phyloP scores from a whole-genome alignment of 2,329 filamentous ascomycete species.

The Colletotrichum sp. region DNA sequence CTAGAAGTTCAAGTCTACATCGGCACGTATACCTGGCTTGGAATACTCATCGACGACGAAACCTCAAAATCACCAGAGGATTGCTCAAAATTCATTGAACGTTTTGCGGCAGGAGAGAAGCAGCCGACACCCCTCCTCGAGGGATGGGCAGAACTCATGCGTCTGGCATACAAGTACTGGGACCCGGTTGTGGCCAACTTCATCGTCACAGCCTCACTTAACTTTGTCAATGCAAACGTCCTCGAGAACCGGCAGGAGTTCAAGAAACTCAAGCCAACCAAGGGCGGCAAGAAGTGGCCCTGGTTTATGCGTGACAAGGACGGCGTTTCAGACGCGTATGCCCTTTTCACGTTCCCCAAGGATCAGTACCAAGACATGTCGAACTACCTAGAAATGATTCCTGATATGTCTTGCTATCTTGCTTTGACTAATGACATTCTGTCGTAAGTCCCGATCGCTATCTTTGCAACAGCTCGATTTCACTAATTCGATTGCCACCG shows the following conservation, averaged over 20 bases:
- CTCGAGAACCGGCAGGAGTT: not conserved
- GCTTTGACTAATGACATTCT: not conserved
- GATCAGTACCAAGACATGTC: not conserved
- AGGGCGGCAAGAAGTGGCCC: not conserved
- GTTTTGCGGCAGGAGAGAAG: not conserved
- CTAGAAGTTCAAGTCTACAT: not conserved
- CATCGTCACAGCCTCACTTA: not conserved
- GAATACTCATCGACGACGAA: not conserved
- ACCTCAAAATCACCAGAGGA: not conserved
- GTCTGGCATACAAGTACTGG: not conserved
- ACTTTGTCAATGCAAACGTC: not conserved
- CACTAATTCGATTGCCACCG: not conserved
- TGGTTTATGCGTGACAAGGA: not conserved
- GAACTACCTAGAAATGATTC: not conserved
- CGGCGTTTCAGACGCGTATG: not conserved
- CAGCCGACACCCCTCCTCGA: not conserved
- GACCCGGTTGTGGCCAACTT: not conserved
- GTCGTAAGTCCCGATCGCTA: not conserved
- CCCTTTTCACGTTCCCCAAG: not conserved
- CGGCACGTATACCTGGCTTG: not conserved
- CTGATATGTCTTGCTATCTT: not conserved
- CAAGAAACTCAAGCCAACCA: not conserved
- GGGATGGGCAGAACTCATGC: not conserved
- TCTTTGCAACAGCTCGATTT: not conserved
- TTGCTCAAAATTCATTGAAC: not conserved